Evolutionary conservation across 306 rosid species (phyloP).

Genomic region (Glycine latifolia): DNA sequence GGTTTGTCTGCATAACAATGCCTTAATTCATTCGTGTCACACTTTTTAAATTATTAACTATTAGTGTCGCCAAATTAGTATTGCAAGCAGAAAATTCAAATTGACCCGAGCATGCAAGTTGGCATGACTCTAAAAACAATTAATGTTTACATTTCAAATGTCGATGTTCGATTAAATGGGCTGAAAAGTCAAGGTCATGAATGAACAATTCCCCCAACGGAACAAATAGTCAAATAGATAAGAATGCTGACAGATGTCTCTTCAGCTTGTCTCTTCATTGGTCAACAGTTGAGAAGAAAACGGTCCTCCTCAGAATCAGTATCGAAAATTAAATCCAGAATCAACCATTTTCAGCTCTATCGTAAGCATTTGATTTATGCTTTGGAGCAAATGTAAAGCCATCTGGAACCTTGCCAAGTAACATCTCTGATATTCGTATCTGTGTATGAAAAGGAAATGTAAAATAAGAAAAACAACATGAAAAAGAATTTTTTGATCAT

Average conservation of each 20-base stretch:
- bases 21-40: background rate
- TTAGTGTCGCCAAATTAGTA: too few relatives aligned
- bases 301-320: conserved; percentile 4
- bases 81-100: conserved; percentile 18
- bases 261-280: background rate
- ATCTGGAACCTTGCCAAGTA: conserved; percentile 95
- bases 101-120: conserved; percentile 9
- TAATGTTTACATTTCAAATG: conserved; percentile 36
- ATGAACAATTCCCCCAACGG: conserved; percentile 21
- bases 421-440: conserved; percentile 85
- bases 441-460: conserved; percentile 45
- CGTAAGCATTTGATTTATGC: conserved; percentile 92
- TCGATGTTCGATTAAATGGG: background rate
- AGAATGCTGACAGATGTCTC: background rate
- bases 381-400: conserved; percentile 78
- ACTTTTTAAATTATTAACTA: too few relatives aligned
- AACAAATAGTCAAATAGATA: background rate
- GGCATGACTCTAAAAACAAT: conserved; percentile 17
- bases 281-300: conserved; percentile 9
- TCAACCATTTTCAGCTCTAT: conserved; percentile 89
- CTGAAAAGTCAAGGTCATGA: conserved; percentile 34
- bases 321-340: background rate
- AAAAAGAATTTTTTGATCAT: too few relatives aligned
- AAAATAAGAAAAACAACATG: conserved; percentile 18
- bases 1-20: background rate